Percentiles rank a stretch among this genome's conserved stretches.
phyloP scores from a whole-genome alignment of 176 grass and related monocot genomes.

The Oryza punctata region DNA sequence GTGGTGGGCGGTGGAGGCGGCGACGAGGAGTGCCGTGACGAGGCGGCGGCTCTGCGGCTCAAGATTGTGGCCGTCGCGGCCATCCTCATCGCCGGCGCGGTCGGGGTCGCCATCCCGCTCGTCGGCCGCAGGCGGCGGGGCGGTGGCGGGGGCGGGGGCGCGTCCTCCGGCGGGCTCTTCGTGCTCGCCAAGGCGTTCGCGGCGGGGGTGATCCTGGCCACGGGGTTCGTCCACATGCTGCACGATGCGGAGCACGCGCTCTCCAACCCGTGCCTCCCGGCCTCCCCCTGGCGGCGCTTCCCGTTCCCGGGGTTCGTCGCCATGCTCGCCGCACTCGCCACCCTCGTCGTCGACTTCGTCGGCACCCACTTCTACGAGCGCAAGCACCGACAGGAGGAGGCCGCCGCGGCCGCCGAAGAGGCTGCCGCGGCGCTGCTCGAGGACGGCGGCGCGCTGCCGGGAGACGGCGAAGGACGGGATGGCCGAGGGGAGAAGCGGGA shows the following conservation, averaged over 20 bases:
- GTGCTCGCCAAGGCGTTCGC: slow-evolving; percentile 74
- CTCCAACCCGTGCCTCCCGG: slow-evolving; percentile 57
- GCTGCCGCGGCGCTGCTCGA: slow-evolving; percentile 12
- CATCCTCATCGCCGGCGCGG: slow-evolving; percentile 58
- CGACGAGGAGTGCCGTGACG: slow-evolving; percentile 58
- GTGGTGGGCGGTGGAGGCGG: not conserved
- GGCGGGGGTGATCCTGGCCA: slow-evolving; percentile 77
- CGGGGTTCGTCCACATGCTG: slow-evolving; percentile 90
- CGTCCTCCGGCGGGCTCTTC: slow-evolving; percentile 40
- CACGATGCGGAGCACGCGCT: slow-evolving; percentile 60
- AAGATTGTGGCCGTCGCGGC: slow-evolving; percentile 63
- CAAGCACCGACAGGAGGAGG: slow-evolving; percentile 40
- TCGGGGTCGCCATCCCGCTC: slow-evolving; percentile 68
- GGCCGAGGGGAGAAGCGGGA: slow-evolving; percentile 22
- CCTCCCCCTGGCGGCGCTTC: slow-evolving; percentile 64
- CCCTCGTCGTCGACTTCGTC: slow-evolving; percentile 73
- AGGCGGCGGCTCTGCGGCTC: slow-evolving; percentile 54
- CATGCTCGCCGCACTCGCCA: slow-evolving; percentile 81
- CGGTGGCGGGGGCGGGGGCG: not conserved
- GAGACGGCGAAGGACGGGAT: not conserved
- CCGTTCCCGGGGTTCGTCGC: slow-evolving; percentile 89
- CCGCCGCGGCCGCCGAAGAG: not conserved
- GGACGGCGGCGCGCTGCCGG: not conserved
- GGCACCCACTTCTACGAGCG: slow-evolving; percentile 66
- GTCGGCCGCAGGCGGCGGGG: slow-evolving; percentile 24